Base-by-base conservation (phyloP, 1,284 basidiomycete genomes). In the Melampsora occidentalis region DNA sequence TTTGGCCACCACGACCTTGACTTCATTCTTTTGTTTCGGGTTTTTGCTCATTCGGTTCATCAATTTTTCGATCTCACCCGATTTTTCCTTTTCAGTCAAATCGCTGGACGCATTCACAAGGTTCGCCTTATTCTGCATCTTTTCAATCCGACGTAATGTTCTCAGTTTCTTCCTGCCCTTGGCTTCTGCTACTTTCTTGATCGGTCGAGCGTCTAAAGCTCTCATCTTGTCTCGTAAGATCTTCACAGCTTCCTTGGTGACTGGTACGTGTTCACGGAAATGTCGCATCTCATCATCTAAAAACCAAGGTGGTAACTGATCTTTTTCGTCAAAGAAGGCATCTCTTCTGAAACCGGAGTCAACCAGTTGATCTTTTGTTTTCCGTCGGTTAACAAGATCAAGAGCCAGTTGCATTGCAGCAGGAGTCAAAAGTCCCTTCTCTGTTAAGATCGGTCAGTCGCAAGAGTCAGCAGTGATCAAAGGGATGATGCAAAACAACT, bases 171-270 rank as follows among this genome's bases (percentile, higher is more conserved):
- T 99, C 78, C 97, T 88, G 49, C 93, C 94, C 84, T 99, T 99
- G 61, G 97, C 97, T 85, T 99, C 97, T 22, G 96, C 97, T 14
- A 99, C 87, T 86, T 99, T 99, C 86, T 98, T 99, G 85, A 99
- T 99, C 20, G 97, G 97, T 16, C 97, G 89, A 2, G 96, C 95
- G 82, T 99, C 94, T 64, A 99, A 86, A 5, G 94, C 93, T 31
- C 95, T 90, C 85, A 97, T 93, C 82, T 91, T 93, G 20, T 92
- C 93, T 48, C 92, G 89, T 49, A 99, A 87, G 3, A 90, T 90
- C 71, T 87, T 87, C 75, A 99, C 86, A 5, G 97, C 97, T 83
- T 99, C 97, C 84, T 97, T 99, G 0, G 96, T 98, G 78, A 99
- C 88, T 18, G 97, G 97, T 71, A 99, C 87, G 83, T 99, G 99